Evolutionary conservation across 768 basidiomycete species (phyloP).

Genomic region (Neoboletus subvelutipes): DNA sequence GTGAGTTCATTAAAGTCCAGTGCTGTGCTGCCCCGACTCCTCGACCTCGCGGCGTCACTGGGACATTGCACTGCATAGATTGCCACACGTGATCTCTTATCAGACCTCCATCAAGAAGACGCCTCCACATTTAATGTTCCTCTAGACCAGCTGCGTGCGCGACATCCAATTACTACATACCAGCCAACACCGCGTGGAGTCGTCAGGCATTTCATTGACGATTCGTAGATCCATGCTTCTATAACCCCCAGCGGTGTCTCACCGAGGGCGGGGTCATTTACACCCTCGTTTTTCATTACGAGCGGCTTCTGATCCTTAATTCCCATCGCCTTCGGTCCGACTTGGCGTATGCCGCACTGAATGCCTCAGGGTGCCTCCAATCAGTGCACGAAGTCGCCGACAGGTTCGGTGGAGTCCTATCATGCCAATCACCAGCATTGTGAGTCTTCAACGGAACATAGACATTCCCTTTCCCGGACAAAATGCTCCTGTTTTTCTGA

Average conservation of each 20-base stretch:
- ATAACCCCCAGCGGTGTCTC: background rate
- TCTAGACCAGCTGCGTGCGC: too few species aligned
- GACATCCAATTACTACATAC: background rate
- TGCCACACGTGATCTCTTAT: constrained; percentile 12
- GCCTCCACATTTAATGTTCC: background rate
- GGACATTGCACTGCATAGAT: too few species aligned
- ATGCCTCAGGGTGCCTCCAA: background rate
- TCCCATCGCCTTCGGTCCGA: background rate
- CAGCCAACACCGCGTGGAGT: too few species aligned
- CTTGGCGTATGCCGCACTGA: background rate
- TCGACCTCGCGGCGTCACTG: background rate
- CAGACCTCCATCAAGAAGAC: background rate
- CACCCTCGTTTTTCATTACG: background rate
- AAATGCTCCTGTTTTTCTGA: background rate
- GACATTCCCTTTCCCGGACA: background rate
- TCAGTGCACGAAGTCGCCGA: constrained; percentile 4
- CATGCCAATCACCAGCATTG: constrained; percentile 4
- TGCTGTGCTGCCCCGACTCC: background rate
- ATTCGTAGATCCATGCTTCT: background rate
- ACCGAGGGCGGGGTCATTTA: background rate
- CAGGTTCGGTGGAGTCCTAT: background rate
- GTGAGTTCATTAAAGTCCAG: background rate
- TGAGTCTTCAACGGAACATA: background rate
- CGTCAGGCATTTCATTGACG: background rate
- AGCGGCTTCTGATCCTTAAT: background rate